A percentile compares a stretch with the other conserved stretches of the same genome.
These are phyloP conservation scores for Aspergillus thermomutatus DNA, from an alignment of 2,329 filamentous ascomycete species.

Conservation along the genomic window DNA sequence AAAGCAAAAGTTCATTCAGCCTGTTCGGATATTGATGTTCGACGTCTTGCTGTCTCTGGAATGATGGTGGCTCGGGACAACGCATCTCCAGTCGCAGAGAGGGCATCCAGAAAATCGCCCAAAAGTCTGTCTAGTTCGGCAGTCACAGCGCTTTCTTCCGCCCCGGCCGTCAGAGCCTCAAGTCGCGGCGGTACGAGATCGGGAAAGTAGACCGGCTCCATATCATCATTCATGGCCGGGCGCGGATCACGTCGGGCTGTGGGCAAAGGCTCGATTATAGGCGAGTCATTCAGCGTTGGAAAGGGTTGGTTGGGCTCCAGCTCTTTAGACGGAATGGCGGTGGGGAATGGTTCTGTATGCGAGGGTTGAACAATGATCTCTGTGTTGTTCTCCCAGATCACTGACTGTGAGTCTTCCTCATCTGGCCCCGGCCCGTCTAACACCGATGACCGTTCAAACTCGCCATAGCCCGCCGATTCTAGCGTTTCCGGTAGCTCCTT, in stretches of 20 bases:
- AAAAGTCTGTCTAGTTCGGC: conserved; percentile 42
- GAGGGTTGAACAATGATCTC: conserved; percentile 9
- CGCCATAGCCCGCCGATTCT: conserved; percentile 46
- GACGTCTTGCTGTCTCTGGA: conserved; percentile 11
- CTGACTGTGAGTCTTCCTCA: conserved; percentile 52
- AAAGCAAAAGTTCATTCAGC: conserved; percentile 9
- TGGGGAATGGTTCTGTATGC: conserved; percentile 22
- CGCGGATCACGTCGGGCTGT: conserved; percentile 17
- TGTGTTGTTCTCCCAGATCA: conserved; percentile 19
- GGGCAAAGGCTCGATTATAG: conserved; percentile 19
- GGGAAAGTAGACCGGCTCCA: conserved; percentile 34
- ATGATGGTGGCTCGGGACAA: conserved; percentile 15
- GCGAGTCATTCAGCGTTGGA: conserved; percentile 11
- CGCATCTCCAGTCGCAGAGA: conserved; percentile 37
- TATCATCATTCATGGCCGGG: conserved; percentile 6
- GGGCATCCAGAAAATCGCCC: conserved; percentile 36
- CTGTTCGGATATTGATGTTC: conserved; percentile 12
- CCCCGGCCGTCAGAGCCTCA: conserved; percentile 37
- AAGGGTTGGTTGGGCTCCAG: conserved; percentile 5
- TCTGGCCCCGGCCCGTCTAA: conserved; percentile 53
- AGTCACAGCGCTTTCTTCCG: conserved; percentile 33
- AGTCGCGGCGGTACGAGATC: conserved; percentile 36
- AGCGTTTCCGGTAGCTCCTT: conserved; percentile 42
- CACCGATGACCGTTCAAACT: conserved; percentile 51
- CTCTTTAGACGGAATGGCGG: conserved; percentile 22